Base-by-base conservation (phyloP, 805 yeast species). In the Torulaspora gathmanii region DNA sequence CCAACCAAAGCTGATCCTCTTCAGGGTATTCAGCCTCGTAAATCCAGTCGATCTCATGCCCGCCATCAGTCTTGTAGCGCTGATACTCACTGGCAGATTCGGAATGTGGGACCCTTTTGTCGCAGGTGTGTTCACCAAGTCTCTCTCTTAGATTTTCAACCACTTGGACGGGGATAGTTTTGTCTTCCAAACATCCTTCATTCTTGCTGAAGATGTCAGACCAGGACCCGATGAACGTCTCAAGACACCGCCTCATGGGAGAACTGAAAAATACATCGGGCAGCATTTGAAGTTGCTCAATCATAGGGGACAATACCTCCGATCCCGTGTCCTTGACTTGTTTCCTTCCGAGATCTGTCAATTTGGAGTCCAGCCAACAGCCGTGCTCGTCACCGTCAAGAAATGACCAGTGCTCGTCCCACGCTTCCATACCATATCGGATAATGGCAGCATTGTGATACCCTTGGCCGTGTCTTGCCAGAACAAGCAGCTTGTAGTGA, bases 381-480 rank as follows among this genome's bases (percentile, higher is more conserved):
- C 75, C 64, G 36, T 72, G 75, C 4, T 80, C 84, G 55, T 79
- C 82, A 2, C 81, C 80, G 4, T 69, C 65, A 35, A 72, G 47
- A 12, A 64, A 63, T 5, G 79, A 70, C 80, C 81, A 80, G 46
- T 79, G 71, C 0, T 57, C 53, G 53, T 77, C 64, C 89, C 87
- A 82, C n/a, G 63, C 75, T 2, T 71, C 70, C 15, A 69, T 44
- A 9, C 86, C 86, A 53, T 79, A 80, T 47, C 75, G 71, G 17
- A 64, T 65, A 12, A 80, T 77, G 2, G 77, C 73, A 36, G 70
- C 68, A 53, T 82, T 82, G 51, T 82, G 89, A 56, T 64, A 75
- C 0, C 87, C 88, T 60, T 82, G 85, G 5, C 87, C 88, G 54
- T 82, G 88, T 57, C 88, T 70, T 69, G 58, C 61, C 5, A 58